Evolutionary conservation across 495 filamentous ascomycete species (phyloP), one percentile per base, ranked within the genome.

Genomic region (Hypoxylon cercidicola): DNA sequence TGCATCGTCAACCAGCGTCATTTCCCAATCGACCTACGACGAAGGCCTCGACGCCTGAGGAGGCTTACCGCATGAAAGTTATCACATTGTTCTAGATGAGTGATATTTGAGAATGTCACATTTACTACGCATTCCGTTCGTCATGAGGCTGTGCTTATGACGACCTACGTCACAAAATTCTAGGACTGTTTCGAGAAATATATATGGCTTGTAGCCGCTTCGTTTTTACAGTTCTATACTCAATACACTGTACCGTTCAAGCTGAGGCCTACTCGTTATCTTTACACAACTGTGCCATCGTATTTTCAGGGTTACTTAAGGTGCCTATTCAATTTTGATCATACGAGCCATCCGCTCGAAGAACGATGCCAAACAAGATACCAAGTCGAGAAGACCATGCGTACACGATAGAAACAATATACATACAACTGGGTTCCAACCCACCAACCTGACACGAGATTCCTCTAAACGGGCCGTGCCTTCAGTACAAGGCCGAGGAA

Each of bases 401-500:
- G 20, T 54, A 59, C 64, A 63, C 30, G 15, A 58, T 15, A 62
- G 40, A n/a, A n/a, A 55, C 43, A 20, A 13, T 5, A n/a, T n/a
- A n/a, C n/a, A 16, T 39, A 37, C 48, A 57, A 28, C 44, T 39
- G 16, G 56, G 52, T 39, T 16, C 46, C 23, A 46, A 25, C 6
- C 4, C 13, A 11, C 21, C 49, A 19, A 0, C 46, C 12, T n/a
- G 9, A 37, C 21, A 58, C 11, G 34, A 19, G 4, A 11, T 21
- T 16, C 5, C 16, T 9, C 20, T 15, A 25, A n/a, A 50, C n/a
- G 46, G 23, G 10, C 19, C 7, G 5, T 70, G 66, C 34, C 56
- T 40, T 13, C 19, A 55, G 16, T 72, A 66, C 41, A 64, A 60
- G 34, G 62, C 40, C 0, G 69, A 74, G 2, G 35, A 66, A 37